These are phyloP conservation scores for Talaromyces verruculosus DNA, from an alignment of 2,329 filamentous ascomycete genomes.

Conservation along the genomic window DNA sequence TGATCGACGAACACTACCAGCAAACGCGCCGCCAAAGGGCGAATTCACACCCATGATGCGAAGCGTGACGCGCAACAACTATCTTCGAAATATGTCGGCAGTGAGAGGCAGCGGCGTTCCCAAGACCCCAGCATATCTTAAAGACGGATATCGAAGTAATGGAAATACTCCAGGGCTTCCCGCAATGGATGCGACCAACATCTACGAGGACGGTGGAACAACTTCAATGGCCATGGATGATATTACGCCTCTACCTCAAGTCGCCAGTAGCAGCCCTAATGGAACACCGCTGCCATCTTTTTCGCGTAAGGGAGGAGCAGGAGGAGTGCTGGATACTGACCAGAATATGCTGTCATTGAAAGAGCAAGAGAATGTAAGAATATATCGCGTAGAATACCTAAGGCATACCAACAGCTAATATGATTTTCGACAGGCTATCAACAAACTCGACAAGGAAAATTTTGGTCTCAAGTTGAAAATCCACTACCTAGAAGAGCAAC, in stretches of 20 bases:
- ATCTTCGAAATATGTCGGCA: constrained; percentile 59
- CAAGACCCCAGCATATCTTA: constrained; percentile 68
- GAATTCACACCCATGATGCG: constrained; percentile 97
- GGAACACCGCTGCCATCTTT: constrained; percentile 78
- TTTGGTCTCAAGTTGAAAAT: constrained; percentile 96
- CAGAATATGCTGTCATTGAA: constrained; percentile 81
- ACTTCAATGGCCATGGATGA: constrained; percentile 57
- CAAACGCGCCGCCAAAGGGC: constrained; percentile 55
- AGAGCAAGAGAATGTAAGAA: constrained; percentile 82
- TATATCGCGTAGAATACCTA: background rate
- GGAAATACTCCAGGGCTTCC: constrained; percentile 75
- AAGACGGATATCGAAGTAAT: constrained; percentile 62
- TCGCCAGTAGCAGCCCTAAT: constrained; percentile 74
- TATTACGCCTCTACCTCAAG: constrained; percentile 72
- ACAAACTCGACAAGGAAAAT: constrained; percentile 97
- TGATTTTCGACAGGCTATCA: constrained; percentile 60
- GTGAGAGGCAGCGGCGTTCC: constrained; percentile 55
- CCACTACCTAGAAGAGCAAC: constrained; percentile 88
- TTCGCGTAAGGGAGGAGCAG: constrained; percentile 59
- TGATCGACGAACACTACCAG: constrained; percentile 69
- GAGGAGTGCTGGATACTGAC: constrained; percentile 70
- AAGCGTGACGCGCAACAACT: constrained; percentile 67
- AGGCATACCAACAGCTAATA: background rate
- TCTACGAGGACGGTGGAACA: constrained; percentile 64
- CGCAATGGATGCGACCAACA: constrained; percentile 66